Percentiles rank a stretch among this genome's conserved stretches.
These are phyloP conservation scores for Linanthus parryae DNA, from an alignment of 148 eudicot species.

Conservation along the genomic window DNA sequence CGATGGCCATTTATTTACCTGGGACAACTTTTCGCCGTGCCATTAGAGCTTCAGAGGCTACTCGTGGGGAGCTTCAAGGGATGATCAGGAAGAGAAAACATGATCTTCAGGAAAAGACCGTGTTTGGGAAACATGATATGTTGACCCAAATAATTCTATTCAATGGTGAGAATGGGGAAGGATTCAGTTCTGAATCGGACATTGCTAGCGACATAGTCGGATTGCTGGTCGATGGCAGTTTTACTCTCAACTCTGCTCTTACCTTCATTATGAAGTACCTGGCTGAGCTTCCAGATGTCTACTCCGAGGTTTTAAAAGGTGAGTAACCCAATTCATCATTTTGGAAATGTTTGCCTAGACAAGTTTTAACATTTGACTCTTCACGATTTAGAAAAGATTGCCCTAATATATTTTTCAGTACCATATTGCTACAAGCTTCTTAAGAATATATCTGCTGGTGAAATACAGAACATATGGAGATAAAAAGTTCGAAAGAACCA, in stretches of 20 bases:
- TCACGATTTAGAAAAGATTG: no score
- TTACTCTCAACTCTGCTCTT: conserved; percentile 5
- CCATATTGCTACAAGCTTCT: no score
- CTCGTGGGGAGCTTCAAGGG: neutral
- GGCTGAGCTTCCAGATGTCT: conserved; percentile 19
- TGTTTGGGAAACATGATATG: conserved; percentile 1
- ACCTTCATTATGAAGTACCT: conserved; percentile 16
- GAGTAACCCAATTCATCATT: no score
- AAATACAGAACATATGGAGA: conserved; percentile 19
- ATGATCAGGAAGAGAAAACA: conserved; percentile 9
- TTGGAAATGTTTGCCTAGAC: no score
- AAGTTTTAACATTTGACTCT: no score
- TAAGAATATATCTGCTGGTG: no score
- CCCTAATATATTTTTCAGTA: no score
- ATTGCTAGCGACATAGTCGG: conserved; percentile 7
- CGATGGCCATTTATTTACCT: conserved; percentile 12
- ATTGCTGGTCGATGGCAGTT: conserved; percentile 5
- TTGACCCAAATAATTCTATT: conserved; percentile 9
- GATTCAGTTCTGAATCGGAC: conserved; percentile 1
- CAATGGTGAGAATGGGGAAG: conserved; percentile 4
- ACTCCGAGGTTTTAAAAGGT: conserved; percentile 1
- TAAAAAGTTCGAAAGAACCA: conserved; percentile 8
- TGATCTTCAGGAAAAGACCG: conserved; percentile 7
- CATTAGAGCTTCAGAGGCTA: conserved; percentile 3
- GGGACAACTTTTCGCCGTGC: conserved; percentile 12